These are phyloP conservation scores for Backusella morwellensis DNA, from an alignment of 192 early-diverging fungal genomes.

Conservation along the genomic window DNA sequence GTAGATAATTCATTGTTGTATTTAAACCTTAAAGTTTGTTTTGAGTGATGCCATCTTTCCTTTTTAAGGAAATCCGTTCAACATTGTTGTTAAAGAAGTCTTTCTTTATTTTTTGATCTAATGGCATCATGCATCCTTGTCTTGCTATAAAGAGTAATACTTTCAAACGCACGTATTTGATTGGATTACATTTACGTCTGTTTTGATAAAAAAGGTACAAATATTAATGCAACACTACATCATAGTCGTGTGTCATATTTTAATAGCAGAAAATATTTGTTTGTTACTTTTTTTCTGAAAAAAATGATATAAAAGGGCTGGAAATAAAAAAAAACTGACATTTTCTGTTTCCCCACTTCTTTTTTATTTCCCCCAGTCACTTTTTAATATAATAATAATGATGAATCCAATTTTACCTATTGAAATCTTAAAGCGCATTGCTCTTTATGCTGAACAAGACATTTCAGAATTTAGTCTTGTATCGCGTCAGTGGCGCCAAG, in stretches of 20 bases:
- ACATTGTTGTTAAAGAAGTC: background rate
- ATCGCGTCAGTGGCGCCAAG: background rate
- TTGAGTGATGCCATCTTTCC: slow-evolving; percentile 2
- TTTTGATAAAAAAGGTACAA: background rate
- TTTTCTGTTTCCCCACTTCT: background rate
- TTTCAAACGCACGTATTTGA: background rate
- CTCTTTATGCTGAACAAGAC: background rate
- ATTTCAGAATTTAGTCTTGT: background rate
- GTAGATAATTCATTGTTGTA: background rate
- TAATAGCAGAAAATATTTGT: background rate
- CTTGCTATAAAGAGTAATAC: slow-evolving; percentile 1
- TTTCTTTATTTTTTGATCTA: background rate
- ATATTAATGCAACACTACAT: slow-evolving; percentile 8
- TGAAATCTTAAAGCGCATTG: background rate
- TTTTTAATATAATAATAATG: background rate
- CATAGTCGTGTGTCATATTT: background rate
- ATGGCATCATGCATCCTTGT: slow-evolving; percentile 1
- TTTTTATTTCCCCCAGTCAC: background rate
- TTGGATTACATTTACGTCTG: background rate
- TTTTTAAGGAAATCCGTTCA: background rate
- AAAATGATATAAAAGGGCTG: background rate
- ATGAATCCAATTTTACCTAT: background rate
- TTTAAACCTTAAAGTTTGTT: background rate
- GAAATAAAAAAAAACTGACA: background rate
- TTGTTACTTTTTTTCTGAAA: too few species aligned